These are phyloP conservation scores for Nemania sp. DNA, from an alignment of 2,329 filamentous ascomycete genomes.

Conservation along the genomic window DNA sequence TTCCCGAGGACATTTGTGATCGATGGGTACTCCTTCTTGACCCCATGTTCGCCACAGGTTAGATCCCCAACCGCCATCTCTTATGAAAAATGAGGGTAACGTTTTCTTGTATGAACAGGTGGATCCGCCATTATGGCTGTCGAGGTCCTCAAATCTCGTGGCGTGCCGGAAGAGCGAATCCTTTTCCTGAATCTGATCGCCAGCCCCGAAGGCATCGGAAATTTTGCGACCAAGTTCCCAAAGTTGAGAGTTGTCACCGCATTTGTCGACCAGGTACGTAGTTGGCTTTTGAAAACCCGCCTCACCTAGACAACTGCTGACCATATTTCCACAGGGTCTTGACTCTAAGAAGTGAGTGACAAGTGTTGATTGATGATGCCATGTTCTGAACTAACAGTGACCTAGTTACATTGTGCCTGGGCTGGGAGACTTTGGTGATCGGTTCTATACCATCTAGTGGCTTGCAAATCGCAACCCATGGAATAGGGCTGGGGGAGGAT, in stretches of 20 bases:
- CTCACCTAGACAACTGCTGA: conserved; percentile 30
- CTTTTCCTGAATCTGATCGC: conserved; percentile 96
- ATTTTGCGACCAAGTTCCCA: conserved; percentile 88
- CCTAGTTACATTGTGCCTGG: conserved; percentile 91
- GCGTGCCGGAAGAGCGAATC: conserved; percentile 93
- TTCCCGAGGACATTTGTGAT: conserved; percentile 89
- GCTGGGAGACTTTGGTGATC: conserved; percentile 91
- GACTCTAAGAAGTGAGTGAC: conserved; percentile 90
- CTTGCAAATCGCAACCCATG: not conserved
- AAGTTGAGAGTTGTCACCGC: conserved; percentile 90
- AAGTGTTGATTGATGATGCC: not conserved
- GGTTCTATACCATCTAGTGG: conserved; percentile 84
- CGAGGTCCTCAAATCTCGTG: conserved; percentile 84
- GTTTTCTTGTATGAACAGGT: conserved; percentile 54
- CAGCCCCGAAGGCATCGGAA: conserved; percentile 89
- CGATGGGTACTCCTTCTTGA: conserved; percentile 93
- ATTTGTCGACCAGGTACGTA: conserved; percentile 78
- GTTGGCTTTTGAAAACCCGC: not conserved
- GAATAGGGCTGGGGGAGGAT: conserved; percentile 7
- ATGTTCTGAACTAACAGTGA: conserved; percentile 42
- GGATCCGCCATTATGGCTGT: conserved; percentile 97
- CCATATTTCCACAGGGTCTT: conserved; percentile 63
- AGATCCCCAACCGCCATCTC: conserved; percentile 31
- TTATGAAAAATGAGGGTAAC: conserved; percentile 19
- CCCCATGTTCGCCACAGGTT: conserved; percentile 98